Evolutionary conservation across 1,284 basidiomycete species (phyloP).

Genomic region (Heterobasidion irregulare): DNA sequence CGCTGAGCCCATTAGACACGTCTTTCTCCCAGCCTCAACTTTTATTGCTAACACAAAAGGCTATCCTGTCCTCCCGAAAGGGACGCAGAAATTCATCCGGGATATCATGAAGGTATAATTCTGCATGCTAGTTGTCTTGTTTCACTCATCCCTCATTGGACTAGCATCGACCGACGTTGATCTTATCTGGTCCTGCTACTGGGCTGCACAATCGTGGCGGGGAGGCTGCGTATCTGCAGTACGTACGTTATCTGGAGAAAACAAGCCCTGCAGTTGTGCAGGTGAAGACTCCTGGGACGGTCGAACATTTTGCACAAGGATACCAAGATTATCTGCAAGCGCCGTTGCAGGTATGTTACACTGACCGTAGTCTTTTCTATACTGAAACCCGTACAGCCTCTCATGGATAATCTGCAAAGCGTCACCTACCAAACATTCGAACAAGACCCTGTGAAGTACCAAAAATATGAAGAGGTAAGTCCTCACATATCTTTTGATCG

Average conservation of each 20-base stretch:
- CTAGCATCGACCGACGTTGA: constrained; percentile 76
- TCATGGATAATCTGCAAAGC: constrained; percentile 96
- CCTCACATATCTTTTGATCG: background rate
- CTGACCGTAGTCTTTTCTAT: background rate
- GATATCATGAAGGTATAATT: constrained; percentile 74
- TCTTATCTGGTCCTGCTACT: constrained; percentile 63
- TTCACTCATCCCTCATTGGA: background rate
- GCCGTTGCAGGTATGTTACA: constrained; percentile 67
- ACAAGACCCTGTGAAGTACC: constrained; percentile 94
- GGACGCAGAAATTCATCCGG: constrained; percentile 81
- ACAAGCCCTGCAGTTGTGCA: constrained; percentile 59
- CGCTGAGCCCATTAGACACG: constrained; percentile 83
- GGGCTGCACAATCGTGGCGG: constrained; percentile 74
- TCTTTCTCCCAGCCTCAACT: constrained; percentile 83
- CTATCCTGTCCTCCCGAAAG: constrained; percentile 94
- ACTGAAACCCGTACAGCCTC: constrained; percentile 45
- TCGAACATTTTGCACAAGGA: constrained; percentile 85
- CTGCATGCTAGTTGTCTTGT: background rate
- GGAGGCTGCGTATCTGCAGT: constrained; percentile 85
- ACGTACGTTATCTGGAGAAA: constrained; percentile 77
- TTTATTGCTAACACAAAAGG: constrained; percentile 97
- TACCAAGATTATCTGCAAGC: constrained; percentile 96
- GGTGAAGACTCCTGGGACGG: constrained; percentile 53
- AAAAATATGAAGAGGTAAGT: constrained; percentile 85
- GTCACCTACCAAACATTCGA: constrained; percentile 98